Base-by-base conservation (phyloP, 192 early-diverging fungal genomes). In the Backusella parvicylindrica region DNA sequence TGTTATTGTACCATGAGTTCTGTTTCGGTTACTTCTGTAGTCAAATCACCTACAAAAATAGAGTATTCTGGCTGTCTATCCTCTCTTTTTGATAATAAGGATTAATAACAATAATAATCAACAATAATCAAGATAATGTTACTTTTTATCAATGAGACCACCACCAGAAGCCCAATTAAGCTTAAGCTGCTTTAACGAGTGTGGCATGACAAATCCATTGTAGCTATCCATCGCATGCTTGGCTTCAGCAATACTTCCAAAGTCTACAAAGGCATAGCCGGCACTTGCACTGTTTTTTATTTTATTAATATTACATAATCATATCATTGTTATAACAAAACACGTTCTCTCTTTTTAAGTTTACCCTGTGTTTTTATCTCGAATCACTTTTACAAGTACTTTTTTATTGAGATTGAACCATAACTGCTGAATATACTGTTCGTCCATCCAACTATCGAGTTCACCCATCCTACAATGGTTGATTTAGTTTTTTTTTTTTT, bases 381-480 rank as follows among this genome's bases (percentile, higher is more conserved):
- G 91, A 84, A 99, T 97, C 84, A 95, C 89, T 83, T 99, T 99
- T 36, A 97, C 95, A 9, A 89, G 86, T 4, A 99, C 96, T 43
- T 89, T 81, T 81, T 98, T 94, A 35, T 95, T 95, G 33, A 95
- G 75, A 66, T 79, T 81, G 38, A 89, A 94, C 97, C 97, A 99
- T 18, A 95, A 75, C 76, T 90, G 86, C 16, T 92, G 86, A 69
- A 99, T 91, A 82, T 90, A 96, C 66, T 89, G 92, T 76, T 99
- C 96, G 77, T 97, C 96, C 98, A 98, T 98, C 96, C 98, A 98
- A 6, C 93, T 88, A 75, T 99, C 98, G 23, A 99, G 89, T 75
- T 98, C 96, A 56, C 95, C 95, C 95, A 96, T 96, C 95, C 95
- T 89, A 47, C 5, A 47, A 16, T 41, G 40, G n/a, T n/a, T n/a